Evolutionary conservation across 2,329 filamentous ascomycete genomes (phyloP).

Genomic region (Aspergillus aculeatus): DNA sequence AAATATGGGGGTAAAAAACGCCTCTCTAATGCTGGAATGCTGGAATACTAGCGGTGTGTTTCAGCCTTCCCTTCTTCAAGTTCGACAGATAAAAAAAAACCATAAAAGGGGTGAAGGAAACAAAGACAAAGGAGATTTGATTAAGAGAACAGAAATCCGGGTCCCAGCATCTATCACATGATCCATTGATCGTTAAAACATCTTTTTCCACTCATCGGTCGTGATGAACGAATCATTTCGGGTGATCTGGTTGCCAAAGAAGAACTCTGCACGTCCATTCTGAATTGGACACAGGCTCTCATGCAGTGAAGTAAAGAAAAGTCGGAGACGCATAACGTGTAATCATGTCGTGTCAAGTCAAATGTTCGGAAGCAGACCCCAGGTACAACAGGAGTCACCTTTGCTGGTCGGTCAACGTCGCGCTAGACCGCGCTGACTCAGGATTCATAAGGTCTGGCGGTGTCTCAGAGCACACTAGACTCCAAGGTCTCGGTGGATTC

Average conservation of each 20-base stretch:
- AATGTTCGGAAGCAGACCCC: background rate
- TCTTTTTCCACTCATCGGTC: conserved; percentile 33
- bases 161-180: conserved; percentile 40
- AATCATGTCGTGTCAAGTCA: conserved; percentile 15
- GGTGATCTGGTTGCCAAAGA: conserved; percentile 3
- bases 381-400: background rate
- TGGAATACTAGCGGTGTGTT: conserved; percentile 21
- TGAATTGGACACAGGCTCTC: background rate
- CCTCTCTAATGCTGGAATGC: conserved; percentile 32
- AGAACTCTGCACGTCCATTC: background rate
- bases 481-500: background rate
- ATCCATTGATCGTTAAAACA: conserved; percentile 42
- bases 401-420: conserved; percentile 1
- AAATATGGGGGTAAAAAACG: conserved; percentile 19
- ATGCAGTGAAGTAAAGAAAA: conserved; percentile 7
- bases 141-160: conserved; percentile 7
- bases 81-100: conserved; percentile 14
- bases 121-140: conserved; percentile 16
- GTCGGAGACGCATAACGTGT: conserved; percentile 13
- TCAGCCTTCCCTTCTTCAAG: conserved; percentile 16
- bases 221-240: conserved; percentile 28
- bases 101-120: conserved; percentile 15
- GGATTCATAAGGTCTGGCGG: background rate
- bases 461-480: conserved; percentile 1
- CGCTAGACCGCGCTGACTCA: background rate